Conservation (phyloP, 176 grass and related monocot genomes). For the Phoenix dactylifera region DNA sequence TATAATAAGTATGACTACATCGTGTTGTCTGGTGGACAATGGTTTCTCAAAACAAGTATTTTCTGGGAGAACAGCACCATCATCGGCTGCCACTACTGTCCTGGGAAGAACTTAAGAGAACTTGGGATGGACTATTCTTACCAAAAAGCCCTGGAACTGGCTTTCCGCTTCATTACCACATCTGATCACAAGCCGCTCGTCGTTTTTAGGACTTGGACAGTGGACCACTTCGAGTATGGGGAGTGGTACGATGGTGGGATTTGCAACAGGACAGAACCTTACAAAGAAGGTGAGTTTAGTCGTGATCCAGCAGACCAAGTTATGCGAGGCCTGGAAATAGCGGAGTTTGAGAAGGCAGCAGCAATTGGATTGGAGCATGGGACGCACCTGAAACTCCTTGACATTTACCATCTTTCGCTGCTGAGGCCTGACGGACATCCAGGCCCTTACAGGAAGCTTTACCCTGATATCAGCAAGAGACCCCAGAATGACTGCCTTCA, state of each 20-base stretch:
- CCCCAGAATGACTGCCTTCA: constrained; percentile 79
- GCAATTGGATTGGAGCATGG: constrained; percentile 25
- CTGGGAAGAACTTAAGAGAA: too few relatives aligned
- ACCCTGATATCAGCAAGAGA: constrained; percentile 31
- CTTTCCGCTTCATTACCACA: constrained; percentile 19
- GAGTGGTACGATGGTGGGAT: constrained; percentile 57
- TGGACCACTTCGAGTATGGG: constrained; percentile 64
- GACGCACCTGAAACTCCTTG: constrained; percentile 21
- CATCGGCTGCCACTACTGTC: too few relatives aligned
- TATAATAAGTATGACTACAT: too few relatives aligned
- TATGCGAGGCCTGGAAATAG: constrained; percentile 38
- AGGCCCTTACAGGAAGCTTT: constrained; percentile 47
- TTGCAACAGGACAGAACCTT: constrained; percentile 55
- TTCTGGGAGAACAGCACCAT: too few relatives aligned
- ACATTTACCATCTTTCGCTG: constrained; percentile 54
- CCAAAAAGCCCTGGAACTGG: not conserved
- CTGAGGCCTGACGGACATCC: constrained; percentile 60
- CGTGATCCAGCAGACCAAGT: constrained; percentile 42
- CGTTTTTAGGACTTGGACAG: constrained; percentile 66
- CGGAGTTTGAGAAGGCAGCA: constrained; percentile 31
- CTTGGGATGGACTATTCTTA: too few relatives aligned
- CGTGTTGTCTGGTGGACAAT: too few relatives aligned
- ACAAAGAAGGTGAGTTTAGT: constrained; percentile 38
- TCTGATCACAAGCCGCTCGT: constrained; percentile 35
- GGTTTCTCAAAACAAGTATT: too few relatives aligned